A percentile compares a stretch with the other conserved stretches of the same genome.
phyloP scores from a whole-genome alignment of 805 yeast species.

The Torulaspora maleeae region DNA sequence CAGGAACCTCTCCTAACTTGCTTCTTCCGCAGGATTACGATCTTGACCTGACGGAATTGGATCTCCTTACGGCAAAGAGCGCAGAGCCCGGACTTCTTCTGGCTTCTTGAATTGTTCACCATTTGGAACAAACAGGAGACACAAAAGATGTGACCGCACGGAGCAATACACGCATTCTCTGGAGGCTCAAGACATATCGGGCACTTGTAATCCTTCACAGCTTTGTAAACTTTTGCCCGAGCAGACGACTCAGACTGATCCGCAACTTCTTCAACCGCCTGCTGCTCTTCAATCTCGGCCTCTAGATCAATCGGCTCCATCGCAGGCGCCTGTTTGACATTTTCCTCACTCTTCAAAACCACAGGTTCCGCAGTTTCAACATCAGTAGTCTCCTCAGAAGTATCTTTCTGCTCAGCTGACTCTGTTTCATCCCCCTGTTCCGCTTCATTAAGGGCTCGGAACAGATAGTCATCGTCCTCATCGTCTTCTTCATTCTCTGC shows the following conservation, averaged over 20 bases:
- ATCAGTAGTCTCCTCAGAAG: conserved; percentile 9
- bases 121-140: conserved; percentile 48
- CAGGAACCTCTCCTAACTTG: conserved; percentile 11
- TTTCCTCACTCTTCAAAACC: background rate
- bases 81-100: conserved; percentile 38
- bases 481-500: conserved; percentile 1
- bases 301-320: conserved; percentile 19
- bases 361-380: conserved; percentile 2
- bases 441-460: conserved; percentile 11
- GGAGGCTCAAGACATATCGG: conserved; percentile 57
- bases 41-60: conserved; percentile 29
- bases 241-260: conserved; percentile 15
- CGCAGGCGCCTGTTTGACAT: background rate
- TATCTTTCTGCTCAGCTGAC: background rate
- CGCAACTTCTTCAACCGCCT: conserved; percentile 27
- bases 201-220: conserved; percentile 41
- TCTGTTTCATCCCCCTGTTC: conserved; percentile 12
- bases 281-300: conserved; percentile 34
- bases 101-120: conserved; percentile 44
- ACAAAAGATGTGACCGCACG: conserved; percentile 59
- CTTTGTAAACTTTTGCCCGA: conserved; percentile 19
- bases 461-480: conserved; percentile 10
- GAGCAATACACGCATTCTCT: conserved; percentile 43
- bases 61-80: conserved; percentile 41
- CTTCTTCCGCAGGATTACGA: conserved; percentile 35